Conservation (phyloP, 352 stramenopile genomes). For the Paralagenidium karlingii region DNA sequence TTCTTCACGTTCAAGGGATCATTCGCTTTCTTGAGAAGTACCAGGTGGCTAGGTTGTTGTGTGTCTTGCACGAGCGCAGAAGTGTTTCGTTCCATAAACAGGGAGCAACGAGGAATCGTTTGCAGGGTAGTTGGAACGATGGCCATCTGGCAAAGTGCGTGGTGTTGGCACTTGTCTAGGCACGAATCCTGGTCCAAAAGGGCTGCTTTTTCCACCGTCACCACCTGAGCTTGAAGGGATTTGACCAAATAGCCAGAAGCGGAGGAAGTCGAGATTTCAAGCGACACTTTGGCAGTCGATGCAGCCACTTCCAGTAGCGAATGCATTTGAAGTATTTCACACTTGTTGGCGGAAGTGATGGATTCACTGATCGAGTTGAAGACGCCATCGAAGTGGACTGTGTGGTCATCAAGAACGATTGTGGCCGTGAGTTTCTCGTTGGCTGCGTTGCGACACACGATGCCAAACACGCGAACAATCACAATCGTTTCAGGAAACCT, state of each 20-base stretch:
- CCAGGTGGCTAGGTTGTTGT: constrained; percentile 4
- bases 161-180: constrained; percentile 16
- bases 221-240: constrained; percentile 20
- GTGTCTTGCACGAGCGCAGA: constrained; percentile 12
- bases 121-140: constrained; percentile 12
- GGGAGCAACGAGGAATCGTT: constrained; percentile 16
- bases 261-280: constrained; percentile 24
- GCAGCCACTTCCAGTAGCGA: constrained; percentile 18
- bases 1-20: constrained; percentile 9
- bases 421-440: constrained; percentile 20
- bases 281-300: constrained; percentile 9
- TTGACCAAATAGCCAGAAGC: constrained; percentile 21
- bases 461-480: constrained; percentile 20
- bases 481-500: constrained; percentile 16
- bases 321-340: constrained; percentile 32
- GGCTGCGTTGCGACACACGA: constrained; percentile 28
- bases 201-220: constrained; percentile 19
- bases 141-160: constrained; percentile 30
- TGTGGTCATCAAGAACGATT: constrained; percentile 13
- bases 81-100: constrained; percentile 27
- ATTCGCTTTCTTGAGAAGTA: constrained; percentile 15
- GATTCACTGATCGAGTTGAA: constrained; percentile 23
- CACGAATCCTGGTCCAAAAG: constrained; percentile 20
- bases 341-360: constrained; percentile 8
- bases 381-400: constrained; percentile 21